A percentile compares a stretch with the other conserved stretches of the same genome.
Evolutionary conservation across 768 basidiomycete species (phyloP).

Genomic region (Mycena floridula): DNA sequence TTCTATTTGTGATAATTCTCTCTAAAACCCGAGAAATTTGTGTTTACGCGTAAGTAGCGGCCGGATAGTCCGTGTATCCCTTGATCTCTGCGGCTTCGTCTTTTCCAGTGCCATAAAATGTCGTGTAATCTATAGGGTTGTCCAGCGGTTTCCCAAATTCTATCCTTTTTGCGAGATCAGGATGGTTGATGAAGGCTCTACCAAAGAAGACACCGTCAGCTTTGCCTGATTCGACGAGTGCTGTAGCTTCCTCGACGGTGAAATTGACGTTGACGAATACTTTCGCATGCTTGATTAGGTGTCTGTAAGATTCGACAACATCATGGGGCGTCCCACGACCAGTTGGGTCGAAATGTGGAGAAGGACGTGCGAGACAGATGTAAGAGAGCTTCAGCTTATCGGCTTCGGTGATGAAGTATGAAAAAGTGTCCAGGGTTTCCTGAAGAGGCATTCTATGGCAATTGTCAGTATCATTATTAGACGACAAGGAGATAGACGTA

Average conservation of each 20-base stretch:
- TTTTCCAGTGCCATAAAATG: constrained; percentile 13
- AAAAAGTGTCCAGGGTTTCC: no score
- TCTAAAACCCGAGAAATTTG: no score
- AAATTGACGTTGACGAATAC: constrained; percentile 20
- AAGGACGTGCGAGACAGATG: constrained; percentile 16
- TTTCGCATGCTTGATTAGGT: constrained; percentile 16
- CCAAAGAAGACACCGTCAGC: constrained; percentile 25
- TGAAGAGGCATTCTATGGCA: no score
- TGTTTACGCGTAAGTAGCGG: no score
- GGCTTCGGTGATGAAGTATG: no score
- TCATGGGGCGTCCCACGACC: constrained; percentile 21
- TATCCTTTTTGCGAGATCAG: no score
- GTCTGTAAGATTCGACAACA: no score
- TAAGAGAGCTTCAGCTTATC: no score
- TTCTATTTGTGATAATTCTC: no score
- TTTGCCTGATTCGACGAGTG: constrained; percentile 13
- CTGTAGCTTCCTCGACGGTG: constrained; percentile 19
- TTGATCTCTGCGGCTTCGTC: constrained; percentile 11
- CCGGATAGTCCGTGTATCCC: constrained; percentile 24
- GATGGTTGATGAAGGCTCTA: constrained; percentile 18
- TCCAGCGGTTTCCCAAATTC: constrained; percentile 19
- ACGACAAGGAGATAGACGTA: no score
- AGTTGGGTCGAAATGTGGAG: constrained; percentile 10
- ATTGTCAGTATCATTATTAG: no score
- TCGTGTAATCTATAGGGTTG: constrained; percentile 11